Evolutionary conservation across 768 basidiomycete genomes (phyloP).

Genomic region (Auriscalpium orientale): DNA sequence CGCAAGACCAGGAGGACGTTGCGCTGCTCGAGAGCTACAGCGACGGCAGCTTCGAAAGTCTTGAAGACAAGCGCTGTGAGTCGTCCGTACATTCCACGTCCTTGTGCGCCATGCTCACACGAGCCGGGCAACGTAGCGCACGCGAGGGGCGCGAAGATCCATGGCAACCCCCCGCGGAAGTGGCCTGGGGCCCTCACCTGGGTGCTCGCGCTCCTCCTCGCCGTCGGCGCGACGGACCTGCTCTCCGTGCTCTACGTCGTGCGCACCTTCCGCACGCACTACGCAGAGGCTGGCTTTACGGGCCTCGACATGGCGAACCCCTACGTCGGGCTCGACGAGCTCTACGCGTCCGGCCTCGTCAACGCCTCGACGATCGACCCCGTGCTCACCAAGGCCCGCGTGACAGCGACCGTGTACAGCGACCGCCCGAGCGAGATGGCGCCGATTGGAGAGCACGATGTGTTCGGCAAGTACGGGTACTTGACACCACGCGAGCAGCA

Average conservation of each 20-base stretch:
- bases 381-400: conserved; percentile 15
- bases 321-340: conserved; percentile 20
- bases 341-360: conserved; percentile 15
- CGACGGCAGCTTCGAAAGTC: too few relatives aligned
- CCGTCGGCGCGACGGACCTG: conserved; percentile 12
- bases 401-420: conserved; percentile 16
- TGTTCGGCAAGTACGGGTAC: conserved; percentile 13
- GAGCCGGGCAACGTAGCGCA: too few relatives aligned
- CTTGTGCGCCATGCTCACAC: too few relatives aligned
- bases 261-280: neutral
- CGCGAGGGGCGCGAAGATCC: too few relatives aligned
- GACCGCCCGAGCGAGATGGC: conserved; percentile 13
- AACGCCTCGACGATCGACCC: conserved; percentile 15
- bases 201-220: conserved; percentile 6
- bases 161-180: too few relatives aligned
- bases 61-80: too few relatives aligned
- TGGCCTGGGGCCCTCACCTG: neutral
- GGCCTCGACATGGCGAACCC: conserved; percentile 16
- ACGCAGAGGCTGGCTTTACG: neutral
- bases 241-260: conserved; percentile 11
- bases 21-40: too few relatives aligned
- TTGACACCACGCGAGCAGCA: conserved; percentile 17
- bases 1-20: too few relatives aligned
- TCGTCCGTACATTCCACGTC: too few relatives aligned
- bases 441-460: conserved; percentile 17